These are phyloP conservation scores for Halophytophthora polymorphica DNA, from an alignment of 352 stramenopile genomes.

Conservation along the genomic window DNA sequence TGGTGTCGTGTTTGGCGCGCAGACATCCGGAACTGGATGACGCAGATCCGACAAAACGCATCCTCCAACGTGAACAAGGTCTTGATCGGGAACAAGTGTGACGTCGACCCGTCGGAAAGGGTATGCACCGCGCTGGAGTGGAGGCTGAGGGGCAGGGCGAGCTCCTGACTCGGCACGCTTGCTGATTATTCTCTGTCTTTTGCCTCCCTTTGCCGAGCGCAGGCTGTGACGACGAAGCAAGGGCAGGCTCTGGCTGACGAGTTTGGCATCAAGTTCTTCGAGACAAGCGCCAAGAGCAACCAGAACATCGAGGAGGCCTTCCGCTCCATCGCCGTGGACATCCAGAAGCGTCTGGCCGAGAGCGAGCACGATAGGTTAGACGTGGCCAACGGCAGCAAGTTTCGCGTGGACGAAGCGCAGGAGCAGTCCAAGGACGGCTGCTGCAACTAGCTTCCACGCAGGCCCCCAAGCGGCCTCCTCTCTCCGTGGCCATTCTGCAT, in stretches of 20 bases:
- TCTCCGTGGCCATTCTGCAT: background rate
- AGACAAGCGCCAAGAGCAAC: constrained; percentile 93
- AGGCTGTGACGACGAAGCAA: constrained; percentile 92
- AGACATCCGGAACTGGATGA: constrained; percentile 92
- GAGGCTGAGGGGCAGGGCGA: background rate
- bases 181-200: constrained; percentile 6
- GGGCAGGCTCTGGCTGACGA: constrained; percentile 91
- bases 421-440: constrained; percentile 79
- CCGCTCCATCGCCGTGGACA: constrained; percentile 84
- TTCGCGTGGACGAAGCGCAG: constrained; percentile 80
- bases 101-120: constrained; percentile 95
- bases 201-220: background rate
- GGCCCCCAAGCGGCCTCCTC: background rate
- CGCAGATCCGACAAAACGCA: constrained; percentile 95
- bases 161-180: constrained; percentile 12
- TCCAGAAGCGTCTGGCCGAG: constrained; percentile 85
- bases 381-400: constrained; percentile 82
- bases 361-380: constrained; percentile 89
- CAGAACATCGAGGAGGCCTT: constrained; percentile 91
- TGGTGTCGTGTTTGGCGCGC: background rate
- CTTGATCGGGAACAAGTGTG: constrained; percentile 99
- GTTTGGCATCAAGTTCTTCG: constrained; percentile 94
- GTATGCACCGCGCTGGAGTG: constrained; percentile 38
- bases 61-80: constrained; percentile 99
- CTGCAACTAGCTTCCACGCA: constrained; percentile 40